phyloP scores from a whole-genome alignment of 495 filamentous ascomycete species.

The Friedmanniomyces simplex region DNA sequence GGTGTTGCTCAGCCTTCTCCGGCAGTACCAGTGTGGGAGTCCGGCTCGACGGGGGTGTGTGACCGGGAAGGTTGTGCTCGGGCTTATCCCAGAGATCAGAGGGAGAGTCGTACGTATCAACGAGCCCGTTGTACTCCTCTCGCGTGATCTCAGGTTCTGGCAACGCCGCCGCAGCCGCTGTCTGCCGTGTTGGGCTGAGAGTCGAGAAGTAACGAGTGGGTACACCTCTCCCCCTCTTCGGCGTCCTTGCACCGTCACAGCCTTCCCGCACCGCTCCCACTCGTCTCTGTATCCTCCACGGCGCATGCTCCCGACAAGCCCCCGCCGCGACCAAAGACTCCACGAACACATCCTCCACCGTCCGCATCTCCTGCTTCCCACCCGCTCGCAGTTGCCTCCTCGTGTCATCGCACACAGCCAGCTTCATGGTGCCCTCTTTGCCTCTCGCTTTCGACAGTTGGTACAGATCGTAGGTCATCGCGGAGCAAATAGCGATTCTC shows the following conservation, averaged over 20 bases:
- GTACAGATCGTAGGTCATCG: conserved; percentile 21
- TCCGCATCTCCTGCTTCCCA: background rate
- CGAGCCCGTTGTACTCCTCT: conserved; percentile 18
- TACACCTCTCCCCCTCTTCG: background rate
- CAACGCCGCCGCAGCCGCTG: background rate
- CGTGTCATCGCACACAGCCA: conserved; percentile 2
- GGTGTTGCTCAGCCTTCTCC: background rate
- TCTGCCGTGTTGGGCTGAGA: background rate
- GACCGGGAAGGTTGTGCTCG: background rate
- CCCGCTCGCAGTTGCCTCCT: background rate
- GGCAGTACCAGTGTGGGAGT: background rate
- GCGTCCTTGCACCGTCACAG: background rate
- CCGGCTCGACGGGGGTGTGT: background rate
- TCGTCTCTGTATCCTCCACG: background rate
- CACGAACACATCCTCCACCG: conserved; percentile 50
- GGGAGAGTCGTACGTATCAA: conserved; percentile 12
- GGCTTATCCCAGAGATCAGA: conserved; percentile 8
- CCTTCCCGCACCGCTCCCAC: background rate
- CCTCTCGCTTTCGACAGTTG: conserved; percentile 9
- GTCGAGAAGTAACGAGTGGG: background rate
- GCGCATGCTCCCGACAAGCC: conserved; percentile 40
- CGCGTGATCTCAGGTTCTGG: conserved; percentile 7
- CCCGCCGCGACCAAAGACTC: conserved; percentile 53
- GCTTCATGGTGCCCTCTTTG: conserved; percentile 7
- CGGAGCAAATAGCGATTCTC: conserved; percentile 26